Percentiles rank a stretch among this genome's conserved stretches.
phyloP scores from a whole-genome alignment of 228 moss, liverwort and hornwort genomes.

The Sphagnum magellanicum region DNA sequence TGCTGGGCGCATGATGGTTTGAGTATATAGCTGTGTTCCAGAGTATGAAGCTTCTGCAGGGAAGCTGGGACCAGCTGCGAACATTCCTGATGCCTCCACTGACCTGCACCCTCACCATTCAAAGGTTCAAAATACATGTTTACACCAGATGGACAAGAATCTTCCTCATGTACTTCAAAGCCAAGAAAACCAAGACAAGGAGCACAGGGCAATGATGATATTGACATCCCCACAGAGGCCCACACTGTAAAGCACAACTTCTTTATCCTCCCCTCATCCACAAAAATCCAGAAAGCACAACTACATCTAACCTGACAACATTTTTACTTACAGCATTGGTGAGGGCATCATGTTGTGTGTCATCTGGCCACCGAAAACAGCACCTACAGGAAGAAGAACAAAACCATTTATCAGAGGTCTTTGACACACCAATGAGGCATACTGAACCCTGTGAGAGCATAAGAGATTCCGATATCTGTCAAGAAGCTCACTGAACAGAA shows the following conservation, averaged over 20 bases:
- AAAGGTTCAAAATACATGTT: neutral
- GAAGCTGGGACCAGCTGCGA: conserved; percentile 31
- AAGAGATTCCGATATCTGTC: neutral
- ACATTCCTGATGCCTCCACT: conserved; percentile 30
- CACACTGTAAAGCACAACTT: too few species aligned
- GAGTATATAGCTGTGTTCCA: conserved; percentile 43
- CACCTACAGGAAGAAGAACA: conserved; percentile 3
- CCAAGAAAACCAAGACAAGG: neutral
- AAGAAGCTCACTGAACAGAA: neutral
- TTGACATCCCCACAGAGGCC: too few species aligned
- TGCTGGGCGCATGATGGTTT: conserved; percentile 51
- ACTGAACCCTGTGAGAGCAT: neutral
- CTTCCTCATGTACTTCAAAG: neutral
- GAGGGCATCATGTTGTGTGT: conserved; percentile 7
- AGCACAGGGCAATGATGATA: neutral
- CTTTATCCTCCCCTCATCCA: neutral
- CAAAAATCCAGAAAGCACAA: neutral
- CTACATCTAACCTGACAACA: neutral
- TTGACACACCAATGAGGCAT: neutral
- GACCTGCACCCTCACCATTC: conserved; percentile 29
- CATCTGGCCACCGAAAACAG: conserved; percentile 5
- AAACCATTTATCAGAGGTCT: neutral
- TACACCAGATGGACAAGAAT: neutral
- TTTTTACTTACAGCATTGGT: conserved; percentile 9
- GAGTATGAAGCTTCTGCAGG: conserved; percentile 38